Conservation (phyloP, 805 yeast species). For the Saccharomycodes ludwigii region DNA sequence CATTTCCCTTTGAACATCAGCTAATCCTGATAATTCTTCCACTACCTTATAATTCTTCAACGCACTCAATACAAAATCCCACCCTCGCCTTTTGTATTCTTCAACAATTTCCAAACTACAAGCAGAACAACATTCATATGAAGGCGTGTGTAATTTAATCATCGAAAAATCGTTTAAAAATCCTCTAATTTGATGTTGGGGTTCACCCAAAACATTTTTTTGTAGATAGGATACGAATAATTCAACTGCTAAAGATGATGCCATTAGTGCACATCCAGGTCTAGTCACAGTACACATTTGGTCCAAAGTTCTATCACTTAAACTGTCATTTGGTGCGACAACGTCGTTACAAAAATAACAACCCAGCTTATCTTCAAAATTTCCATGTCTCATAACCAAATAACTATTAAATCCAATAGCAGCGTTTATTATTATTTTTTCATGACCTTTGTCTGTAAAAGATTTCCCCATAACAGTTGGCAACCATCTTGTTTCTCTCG, state of each 20-base stretch:
- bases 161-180: slow-evolving; percentile 56
- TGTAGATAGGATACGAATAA: slow-evolving; percentile 64
- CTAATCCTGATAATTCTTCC: slow-evolving; percentile 71
- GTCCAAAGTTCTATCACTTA: slow-evolving; percentile 81
- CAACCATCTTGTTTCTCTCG: slow-evolving; percentile 95
- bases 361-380: slow-evolving; percentile 45
- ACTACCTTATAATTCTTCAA: slow-evolving; percentile 53
- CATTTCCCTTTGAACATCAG: slow-evolving; percentile 58
- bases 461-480: slow-evolving; percentile 76
- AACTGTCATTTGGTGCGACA: slow-evolving; percentile 82
- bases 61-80: slow-evolving; percentile 73
- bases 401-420: slow-evolving; percentile 93
- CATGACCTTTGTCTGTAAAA: too few species aligned
- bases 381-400: slow-evolving; percentile 89
- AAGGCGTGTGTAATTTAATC: slow-evolving; percentile 55
- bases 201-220: slow-evolving; percentile 52
- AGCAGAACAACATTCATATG: slow-evolving; percentile 74
- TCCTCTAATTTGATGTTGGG: slow-evolving; percentile 79
- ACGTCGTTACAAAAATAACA: slow-evolving; percentile 96
- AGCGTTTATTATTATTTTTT: slow-evolving; percentile 75
- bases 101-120: slow-evolving; percentile 56
- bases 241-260: slow-evolving; percentile 81
- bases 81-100: slow-evolving; percentile 41
- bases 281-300: slow-evolving; percentile 99
- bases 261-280: slow-evolving; percentile 88